Base-by-base conservation (phyloP, 257 asterid species). In the Penstemon eatonii region DNA sequence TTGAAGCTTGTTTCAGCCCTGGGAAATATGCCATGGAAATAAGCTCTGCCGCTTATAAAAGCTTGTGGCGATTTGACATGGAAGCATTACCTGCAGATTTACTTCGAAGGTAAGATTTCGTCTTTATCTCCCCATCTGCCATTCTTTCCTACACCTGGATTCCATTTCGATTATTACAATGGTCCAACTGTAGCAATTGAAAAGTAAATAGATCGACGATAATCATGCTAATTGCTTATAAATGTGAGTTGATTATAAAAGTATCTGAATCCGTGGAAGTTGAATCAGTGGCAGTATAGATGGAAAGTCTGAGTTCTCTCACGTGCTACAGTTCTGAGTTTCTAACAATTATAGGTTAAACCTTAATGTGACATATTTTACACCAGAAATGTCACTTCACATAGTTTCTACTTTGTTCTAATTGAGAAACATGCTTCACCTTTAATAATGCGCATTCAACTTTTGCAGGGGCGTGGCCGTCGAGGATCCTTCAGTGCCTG, bases 21-120 rank as follows among this genome's bases (percentile, higher is more conserved):
- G 97, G 92, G 63, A 82, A 80, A 78, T 88, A 85, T 62, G 82
- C 97, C 72, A 70, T 85, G 84, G 98, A 92, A 77, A 54, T 92
- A 45, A 88, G 97, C 80, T 92, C 98, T 49, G 93, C 92, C 13
- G 98, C 96, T 57, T 92, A 92, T 71, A 80, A 87, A 82, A 78
- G 76, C 83, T 70, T 76, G 77, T 91, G 98, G 98, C 82, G 87
- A 50, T 91, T 91, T 13, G 98, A 91, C 80, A 78, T 77, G 95
- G 96, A 91, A 79, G 80, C 89, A 6, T 71, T 91, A 65, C 98
- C 98, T 15, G 88, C 90, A 51, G 96, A 91, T 78, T 67, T 91
- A 71, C 41, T 91, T 56, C 83, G 84, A 64, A 83, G 98, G 98
- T 91, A 72, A 62, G 50, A 18, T 38, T 3, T 46, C 52, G 10